Base-by-base conservation (phyloP, 805 yeast species). In the Sungouiella blattae region DNA sequence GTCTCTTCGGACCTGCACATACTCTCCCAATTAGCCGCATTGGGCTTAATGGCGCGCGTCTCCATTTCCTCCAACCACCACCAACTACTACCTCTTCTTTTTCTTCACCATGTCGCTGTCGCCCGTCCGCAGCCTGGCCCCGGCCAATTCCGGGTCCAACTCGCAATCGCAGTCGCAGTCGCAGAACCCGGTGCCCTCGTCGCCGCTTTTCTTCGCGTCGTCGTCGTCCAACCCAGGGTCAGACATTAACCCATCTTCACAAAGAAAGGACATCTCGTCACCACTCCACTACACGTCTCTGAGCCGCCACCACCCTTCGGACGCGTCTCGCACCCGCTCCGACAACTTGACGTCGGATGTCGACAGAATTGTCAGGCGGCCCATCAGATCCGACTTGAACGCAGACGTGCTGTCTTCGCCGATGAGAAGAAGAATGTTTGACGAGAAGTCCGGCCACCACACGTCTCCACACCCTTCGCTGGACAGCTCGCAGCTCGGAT, bases 311-410 rank as follows among this genome's bases (percentile, higher is more conserved):
- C 40, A 34, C 26, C 58, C 68, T 26, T 64, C 71, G 33, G 68
- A 71, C 43, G 44, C 34, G 30, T 13, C 55, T 53, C 33, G 72
- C 35, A 39, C 62, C 24, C 63, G 81, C 49, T 68, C 77, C 15
- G 79, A 75, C 43, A 57, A 55, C 40, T 47, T 62, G 36, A 50
- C 67, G 22, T 62, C 73, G 46, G 74, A 72, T 32, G 69, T 62
- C 7, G 69, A 63, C 39, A 49, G 69, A 33, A 60, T 64, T 18
- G 60, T 69, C 27, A 58, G 77, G 40, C 69, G 83, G 33, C 70
- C 71, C 38, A 67, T 78, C 37, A 76, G 96, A 63, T 87, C 93
- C 47, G 96, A 88, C 55, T 69, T 87, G 33, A 82, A 82, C 53
- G 94, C 85, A 35, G 53, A 66, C 37, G 60, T 75, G n/a, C 75